Percentiles rank a stretch among this genome's conserved stretches.
Evolutionary conservation across 2,329 filamentous ascomycete species (phyloP).

Genomic region (Dactylellina sp.): DNA sequence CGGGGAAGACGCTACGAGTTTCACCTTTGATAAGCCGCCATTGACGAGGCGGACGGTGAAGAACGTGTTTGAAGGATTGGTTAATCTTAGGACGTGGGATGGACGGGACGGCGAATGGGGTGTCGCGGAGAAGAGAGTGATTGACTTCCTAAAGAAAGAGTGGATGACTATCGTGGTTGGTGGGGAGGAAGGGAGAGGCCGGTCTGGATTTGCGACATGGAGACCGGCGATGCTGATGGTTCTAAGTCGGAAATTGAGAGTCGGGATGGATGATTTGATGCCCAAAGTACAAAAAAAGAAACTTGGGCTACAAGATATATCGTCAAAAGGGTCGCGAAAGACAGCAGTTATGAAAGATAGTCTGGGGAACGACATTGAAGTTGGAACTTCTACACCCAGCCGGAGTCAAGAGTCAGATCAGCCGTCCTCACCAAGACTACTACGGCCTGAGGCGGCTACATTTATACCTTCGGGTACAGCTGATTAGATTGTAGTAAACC

Average conservation of each 20-base stretch:
- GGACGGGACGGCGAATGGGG: constrained; percentile 30
- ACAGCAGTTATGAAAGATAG: constrained; percentile 28
- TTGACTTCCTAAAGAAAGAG: constrained; percentile 45
- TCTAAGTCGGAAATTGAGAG: constrained; percentile 34
- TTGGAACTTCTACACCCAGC: background rate
- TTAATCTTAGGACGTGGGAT: constrained; percentile 43
- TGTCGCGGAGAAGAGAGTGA: constrained; percentile 33
- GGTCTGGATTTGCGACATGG: constrained; percentile 37
- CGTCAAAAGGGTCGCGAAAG: background rate
- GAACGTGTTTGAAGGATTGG: constrained; percentile 45
- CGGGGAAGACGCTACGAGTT: constrained; percentile 6
- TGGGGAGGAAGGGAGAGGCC: constrained; percentile 30
- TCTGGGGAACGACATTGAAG: constrained; percentile 45
- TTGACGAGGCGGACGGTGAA: constrained; percentile 45
- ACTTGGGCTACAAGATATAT: background rate
- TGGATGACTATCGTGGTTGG: constrained; percentile 45
- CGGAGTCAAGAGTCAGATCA: constrained; percentile 1
- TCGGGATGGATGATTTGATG: constrained; percentile 30
- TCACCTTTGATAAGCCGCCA: constrained; percentile 38
- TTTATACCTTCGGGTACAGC: constrained; percentile 26
- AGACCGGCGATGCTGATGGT: constrained; percentile 41
- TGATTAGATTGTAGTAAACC: no score
- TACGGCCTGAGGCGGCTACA: constrained; percentile 33
- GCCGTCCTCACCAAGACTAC: background rate
- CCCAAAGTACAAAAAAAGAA: constrained; percentile 16